These are phyloP conservation scores for Paramecium sexaurelia DNA, from an alignment of 73 alveolate species.

Conservation along the genomic window DNA sequence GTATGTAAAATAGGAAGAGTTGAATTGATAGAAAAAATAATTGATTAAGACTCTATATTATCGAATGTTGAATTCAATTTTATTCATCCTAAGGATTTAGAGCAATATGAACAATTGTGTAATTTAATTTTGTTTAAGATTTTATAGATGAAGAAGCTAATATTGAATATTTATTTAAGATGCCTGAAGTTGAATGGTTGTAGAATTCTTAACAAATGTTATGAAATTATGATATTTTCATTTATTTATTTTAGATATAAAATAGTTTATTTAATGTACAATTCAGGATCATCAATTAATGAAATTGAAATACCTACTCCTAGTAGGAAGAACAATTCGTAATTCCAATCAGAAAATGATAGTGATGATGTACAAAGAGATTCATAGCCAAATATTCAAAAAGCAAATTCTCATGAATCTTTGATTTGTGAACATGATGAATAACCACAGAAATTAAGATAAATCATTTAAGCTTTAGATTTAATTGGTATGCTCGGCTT, in stretches of 20 bases:
- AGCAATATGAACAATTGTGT: slow-evolving; percentile 65
- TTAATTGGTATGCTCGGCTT: slow-evolving; percentile 15
- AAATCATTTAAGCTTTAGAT: background rate
- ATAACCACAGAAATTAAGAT: background rate
- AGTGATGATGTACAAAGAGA: background rate
- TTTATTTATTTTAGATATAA: background rate
- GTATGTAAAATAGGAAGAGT: slow-evolving; percentile 47
- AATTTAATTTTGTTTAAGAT: background rate
- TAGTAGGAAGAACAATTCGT: background rate
- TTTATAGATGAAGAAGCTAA: slow-evolving; percentile 41
- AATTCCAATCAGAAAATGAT: background rate
- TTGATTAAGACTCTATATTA: slow-evolving; percentile 48
- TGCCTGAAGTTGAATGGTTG: slow-evolving; percentile 53
- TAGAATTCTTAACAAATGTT: background rate
- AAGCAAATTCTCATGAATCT: background rate
- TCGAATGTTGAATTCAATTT: slow-evolving; percentile 71
- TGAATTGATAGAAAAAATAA: slow-evolving; percentile 62
- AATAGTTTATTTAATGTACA: background rate
- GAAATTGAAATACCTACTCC: slow-evolving; percentile 27
- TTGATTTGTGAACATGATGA: background rate
- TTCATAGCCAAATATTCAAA: background rate
- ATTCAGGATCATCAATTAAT: background rate
- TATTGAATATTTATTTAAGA: background rate
- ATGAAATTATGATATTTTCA: no score
- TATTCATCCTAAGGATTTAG: slow-evolving; percentile 72